Evolutionary conservation across 495 filamentous ascomycete genomes (phyloP).

Genomic region (Xylaria grammica): DNA sequence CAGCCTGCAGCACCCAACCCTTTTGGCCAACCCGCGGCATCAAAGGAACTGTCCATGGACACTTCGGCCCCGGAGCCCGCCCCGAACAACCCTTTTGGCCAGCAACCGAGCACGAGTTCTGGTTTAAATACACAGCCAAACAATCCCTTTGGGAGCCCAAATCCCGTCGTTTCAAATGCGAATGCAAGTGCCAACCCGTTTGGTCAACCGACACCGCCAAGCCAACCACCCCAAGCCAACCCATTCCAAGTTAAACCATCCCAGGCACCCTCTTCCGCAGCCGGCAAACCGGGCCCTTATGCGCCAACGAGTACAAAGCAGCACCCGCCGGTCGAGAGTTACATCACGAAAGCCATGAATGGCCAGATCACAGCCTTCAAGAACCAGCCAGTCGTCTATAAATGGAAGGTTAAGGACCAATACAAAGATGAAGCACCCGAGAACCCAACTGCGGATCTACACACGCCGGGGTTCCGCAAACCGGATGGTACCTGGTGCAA

Average conservation of each 20-base stretch:
- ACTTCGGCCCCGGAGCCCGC: constrained; percentile 26
- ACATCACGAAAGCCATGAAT: constrained; percentile 38
- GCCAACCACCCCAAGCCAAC: constrained; percentile 17
- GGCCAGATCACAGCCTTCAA: constrained; percentile 46
- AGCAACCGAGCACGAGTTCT: neutral
- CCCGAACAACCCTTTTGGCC: constrained; percentile 33
- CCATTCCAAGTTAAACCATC: neutral
- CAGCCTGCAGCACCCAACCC: constrained; percentile 37
- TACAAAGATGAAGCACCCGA: constrained; percentile 30
- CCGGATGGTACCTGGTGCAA: constrained; percentile 53
- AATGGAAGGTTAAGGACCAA: constrained; percentile 34
- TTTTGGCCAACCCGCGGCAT: constrained; percentile 22
- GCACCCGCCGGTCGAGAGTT: constrained; percentile 47
- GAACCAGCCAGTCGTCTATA: constrained; percentile 47
- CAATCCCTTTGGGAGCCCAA: neutral
- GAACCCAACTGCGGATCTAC: constrained; percentile 26
- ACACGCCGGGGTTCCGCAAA: constrained; percentile 41
- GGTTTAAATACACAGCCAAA: neutral
- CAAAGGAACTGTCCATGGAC: constrained; percentile 33
- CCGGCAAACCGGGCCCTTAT: constrained; percentile 39
- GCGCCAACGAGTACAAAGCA: constrained; percentile 46
- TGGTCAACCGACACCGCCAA: constrained; percentile 16
- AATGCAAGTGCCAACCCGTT: neutral
- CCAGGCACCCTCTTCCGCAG: constrained; percentile 1
- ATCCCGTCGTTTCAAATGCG: neutral